Percentiles rank a stretch among this genome's conserved stretches.
phyloP scores from a whole-genome alignment of 371 early-diverging fungal genomes.

The Apophysomyces elegans region DNA sequence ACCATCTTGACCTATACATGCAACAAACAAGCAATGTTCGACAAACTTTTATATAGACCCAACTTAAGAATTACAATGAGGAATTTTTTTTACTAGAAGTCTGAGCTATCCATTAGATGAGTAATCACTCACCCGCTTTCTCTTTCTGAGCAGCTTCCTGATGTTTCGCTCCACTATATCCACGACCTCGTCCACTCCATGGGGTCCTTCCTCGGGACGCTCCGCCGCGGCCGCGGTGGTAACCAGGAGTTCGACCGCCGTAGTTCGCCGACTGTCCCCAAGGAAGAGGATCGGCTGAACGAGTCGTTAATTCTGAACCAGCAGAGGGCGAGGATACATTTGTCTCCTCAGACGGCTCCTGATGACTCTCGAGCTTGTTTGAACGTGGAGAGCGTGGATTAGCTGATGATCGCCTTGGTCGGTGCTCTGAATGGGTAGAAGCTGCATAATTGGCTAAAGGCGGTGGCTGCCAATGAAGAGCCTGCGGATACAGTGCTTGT shows the following conservation, averaged over 20 bases:
- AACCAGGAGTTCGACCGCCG: background rate
- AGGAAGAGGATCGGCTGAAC: background rate
- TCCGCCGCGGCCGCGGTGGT: slow-evolving; percentile 4
- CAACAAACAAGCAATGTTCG: too few species aligned
- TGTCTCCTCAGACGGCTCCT: background rate
- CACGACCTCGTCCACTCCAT: background rate
- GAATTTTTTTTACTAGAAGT: too few species aligned
- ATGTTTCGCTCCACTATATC: background rate
- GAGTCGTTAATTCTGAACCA: background rate
- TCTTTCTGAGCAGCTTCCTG: background rate
- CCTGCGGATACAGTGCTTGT: slow-evolving; percentile 18
- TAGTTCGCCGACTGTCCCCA: background rate
- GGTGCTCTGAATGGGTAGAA: slow-evolving; percentile 2
- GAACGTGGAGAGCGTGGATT: background rate
- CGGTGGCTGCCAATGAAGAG: slow-evolving; percentile 21
- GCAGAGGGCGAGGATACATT: background rate
- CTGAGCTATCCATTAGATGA: too few species aligned
- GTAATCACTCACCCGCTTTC: background rate
- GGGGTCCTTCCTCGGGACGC: background rate
- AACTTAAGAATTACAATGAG: too few species aligned
- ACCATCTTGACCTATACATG: too few species aligned
- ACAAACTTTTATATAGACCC: too few species aligned
- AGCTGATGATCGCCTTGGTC: slow-evolving; percentile 13
- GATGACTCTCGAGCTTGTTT: background rate
- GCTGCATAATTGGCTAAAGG: background rate